A percentile compares a stretch with the other conserved stretches of the same genome.
phyloP scores from a whole-genome alignment of 2,329 filamentous ascomycete genomes.

The Thermothelomyces thermophilus region DNA sequence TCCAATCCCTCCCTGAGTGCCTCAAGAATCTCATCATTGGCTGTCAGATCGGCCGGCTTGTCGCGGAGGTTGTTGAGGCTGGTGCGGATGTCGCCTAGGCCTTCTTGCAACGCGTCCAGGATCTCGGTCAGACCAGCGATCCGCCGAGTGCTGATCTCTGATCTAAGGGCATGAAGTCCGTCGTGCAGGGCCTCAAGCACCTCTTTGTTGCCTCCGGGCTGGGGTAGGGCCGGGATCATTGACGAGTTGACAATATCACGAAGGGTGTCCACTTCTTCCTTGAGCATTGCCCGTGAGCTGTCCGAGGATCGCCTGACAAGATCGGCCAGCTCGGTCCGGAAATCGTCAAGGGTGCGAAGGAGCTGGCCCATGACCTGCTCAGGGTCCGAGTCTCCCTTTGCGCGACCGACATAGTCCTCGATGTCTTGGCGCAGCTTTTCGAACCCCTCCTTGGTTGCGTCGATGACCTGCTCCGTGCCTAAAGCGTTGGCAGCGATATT shows the following conservation, averaged over 20 bases:
- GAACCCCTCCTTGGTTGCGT: slow-evolving; percentile 80
- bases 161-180: slow-evolving; percentile 67
- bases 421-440: slow-evolving; percentile 75
- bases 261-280: slow-evolving; percentile 74
- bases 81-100: slow-evolving; percentile 66
- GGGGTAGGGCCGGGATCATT: slow-evolving; percentile 50
- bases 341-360: slow-evolving; percentile 57
- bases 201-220: slow-evolving; percentile 48
- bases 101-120: slow-evolving; percentile 82
- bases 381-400: slow-evolving; percentile 61
- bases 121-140: slow-evolving; percentile 75
- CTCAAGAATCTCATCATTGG: slow-evolving; percentile 84
- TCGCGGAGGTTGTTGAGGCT: slow-evolving; percentile 73
- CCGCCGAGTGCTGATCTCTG: slow-evolving; percentile 63
- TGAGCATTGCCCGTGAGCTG: slow-evolving; percentile 61
- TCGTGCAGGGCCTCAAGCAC: slow-evolving; percentile 63
- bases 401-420: slow-evolving; percentile 70
- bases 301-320: slow-evolving; percentile 47
- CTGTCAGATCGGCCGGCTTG: slow-evolving; percentile 74
- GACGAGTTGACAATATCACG: slow-evolving; percentile 69
- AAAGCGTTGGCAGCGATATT: slow-evolving; percentile 71
- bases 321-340: slow-evolving; percentile 59
- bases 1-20: slow-evolving; percentile 78
- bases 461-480: slow-evolving; percentile 82
- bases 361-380: slow-evolving; percentile 72